A percentile compares a stretch with the other conserved stretches of the same genome.
These are phyloP conservation scores for Yarrowia bubula DNA, from an alignment of 805 yeast species.

Conservation along the genomic window DNA sequence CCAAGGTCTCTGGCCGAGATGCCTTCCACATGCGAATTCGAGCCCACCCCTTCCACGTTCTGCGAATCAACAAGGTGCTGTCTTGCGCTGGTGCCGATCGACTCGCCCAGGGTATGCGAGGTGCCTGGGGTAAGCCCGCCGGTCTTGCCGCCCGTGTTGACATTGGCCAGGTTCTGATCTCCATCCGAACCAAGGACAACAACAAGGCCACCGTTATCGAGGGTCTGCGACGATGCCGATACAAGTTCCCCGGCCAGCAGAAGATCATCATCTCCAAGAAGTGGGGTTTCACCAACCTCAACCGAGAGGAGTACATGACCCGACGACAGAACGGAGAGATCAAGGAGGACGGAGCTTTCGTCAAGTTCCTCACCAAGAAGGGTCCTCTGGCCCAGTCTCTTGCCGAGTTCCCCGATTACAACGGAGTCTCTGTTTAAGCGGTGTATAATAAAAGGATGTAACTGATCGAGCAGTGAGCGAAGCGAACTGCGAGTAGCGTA, in stretches of 20 bases:
- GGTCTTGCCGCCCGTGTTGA: conserved; percentile 99
- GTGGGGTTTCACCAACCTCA: conserved; percentile 99
- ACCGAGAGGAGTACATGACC: conserved; percentile 94
- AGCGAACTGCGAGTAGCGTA: neutral
- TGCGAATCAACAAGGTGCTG: conserved; percentile 99
- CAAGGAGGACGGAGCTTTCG: conserved; percentile 99
- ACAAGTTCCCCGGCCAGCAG: conserved; percentile 99
- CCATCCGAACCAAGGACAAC: conserved; percentile 96
- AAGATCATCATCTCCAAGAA: conserved; percentile 98
- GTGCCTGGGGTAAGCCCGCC: conserved; percentile 99
- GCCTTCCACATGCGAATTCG: conserved; percentile 99
- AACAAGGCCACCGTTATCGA: conserved; percentile 97
- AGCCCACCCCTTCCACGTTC: conserved; percentile 99
- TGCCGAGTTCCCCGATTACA: conserved; percentile 85
- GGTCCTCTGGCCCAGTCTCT: conserved; percentile 93
- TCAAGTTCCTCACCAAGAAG: conserved; percentile 95
- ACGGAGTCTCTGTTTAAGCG: conserved; percentile 43
- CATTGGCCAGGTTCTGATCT: conserved; percentile 97
- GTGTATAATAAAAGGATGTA: neutral
- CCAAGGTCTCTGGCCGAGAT: conserved; percentile 97
- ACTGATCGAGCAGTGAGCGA: neutral
- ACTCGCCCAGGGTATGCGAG: conserved; percentile 99
- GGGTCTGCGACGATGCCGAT: conserved; percentile 99
- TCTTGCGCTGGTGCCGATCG: conserved; percentile 99
- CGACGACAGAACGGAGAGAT: conserved; percentile 97